These are phyloP conservation scores for Saturnispora sekii DNA, from an alignment of 805 yeast species.

Conservation along the genomic window DNA sequence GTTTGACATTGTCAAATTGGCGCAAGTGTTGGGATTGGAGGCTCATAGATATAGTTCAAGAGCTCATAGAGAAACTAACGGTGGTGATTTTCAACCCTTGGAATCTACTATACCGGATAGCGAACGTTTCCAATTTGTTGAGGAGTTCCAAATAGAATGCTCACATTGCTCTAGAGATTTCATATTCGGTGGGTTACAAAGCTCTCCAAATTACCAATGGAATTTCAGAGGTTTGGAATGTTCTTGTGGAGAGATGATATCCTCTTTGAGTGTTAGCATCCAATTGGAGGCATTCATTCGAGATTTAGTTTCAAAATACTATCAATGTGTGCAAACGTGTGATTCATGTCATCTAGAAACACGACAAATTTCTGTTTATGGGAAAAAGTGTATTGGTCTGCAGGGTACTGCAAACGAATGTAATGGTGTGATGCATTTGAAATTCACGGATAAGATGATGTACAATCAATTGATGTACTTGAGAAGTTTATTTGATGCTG, in stretches of 20 bases:
- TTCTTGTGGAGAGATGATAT: conserved; percentile 44
- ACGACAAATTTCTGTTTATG: conserved; percentile 82
- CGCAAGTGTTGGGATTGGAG: conserved; percentile 71
- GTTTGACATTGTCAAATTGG: conserved; percentile 68
- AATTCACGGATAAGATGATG: conserved; percentile 67
- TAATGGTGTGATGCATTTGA: conserved; percentile 74
- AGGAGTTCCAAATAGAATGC: conserved; percentile 49
- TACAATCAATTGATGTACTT: conserved; percentile 82
- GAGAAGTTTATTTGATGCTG: conserved; percentile 70
- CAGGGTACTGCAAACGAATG: conserved; percentile 54
- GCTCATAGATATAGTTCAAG: conserved; percentile 46
- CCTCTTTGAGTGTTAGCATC: conserved; percentile 46
- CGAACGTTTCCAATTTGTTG: conserved; percentile 68
- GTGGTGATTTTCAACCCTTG: conserved; percentile 49
- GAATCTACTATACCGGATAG: conserved; percentile 74
- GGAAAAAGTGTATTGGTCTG: conserved; percentile 68
- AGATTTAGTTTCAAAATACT: conserved; percentile 60
- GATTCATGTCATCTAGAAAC: conserved; percentile 82
- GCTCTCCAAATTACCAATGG: conserved; percentile 50
- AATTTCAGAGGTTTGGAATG: conserved; percentile 68
- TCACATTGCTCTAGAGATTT: conserved; percentile 47
- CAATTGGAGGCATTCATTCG: conserved; percentile 74
- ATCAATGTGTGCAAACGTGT: conserved; percentile 80
- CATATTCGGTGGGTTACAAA: conserved; percentile 64
- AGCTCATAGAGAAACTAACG: conserved; percentile 31